A percentile compares a stretch with the other conserved stretches of the same genome.
Conservation (phyloP, 2,329 filamentous ascomycete species). For the Colletotrichum kahawae region DNA sequence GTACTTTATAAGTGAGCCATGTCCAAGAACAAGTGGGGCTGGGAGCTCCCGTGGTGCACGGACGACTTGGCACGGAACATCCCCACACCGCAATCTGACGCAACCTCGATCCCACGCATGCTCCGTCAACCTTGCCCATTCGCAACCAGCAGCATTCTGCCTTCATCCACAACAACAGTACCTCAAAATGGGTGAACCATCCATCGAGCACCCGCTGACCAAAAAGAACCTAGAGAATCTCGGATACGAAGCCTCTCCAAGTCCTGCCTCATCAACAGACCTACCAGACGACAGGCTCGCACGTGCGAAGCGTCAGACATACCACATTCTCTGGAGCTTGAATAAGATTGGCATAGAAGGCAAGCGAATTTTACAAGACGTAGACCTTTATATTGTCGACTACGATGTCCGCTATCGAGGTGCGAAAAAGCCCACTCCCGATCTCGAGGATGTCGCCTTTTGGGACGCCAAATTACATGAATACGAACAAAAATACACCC, state of each 20-base stretch:
- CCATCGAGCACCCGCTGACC: background rate
- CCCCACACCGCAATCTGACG: background rate
- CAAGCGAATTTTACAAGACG: background rate
- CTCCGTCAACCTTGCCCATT: background rate
- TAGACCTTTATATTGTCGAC: background rate
- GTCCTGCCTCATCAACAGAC: background rate
- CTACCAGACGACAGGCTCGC: background rate
- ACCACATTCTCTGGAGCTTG: background rate
- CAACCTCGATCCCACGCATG: background rate
- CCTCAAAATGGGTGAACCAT: background rate
- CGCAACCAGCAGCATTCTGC: background rate
- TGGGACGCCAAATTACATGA: no score
- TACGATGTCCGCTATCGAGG: background rate
- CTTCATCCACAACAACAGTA: background rate
- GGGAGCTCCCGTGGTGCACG: background rate
- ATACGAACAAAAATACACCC: background rate
- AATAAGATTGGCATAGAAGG: background rate
- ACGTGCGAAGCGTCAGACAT: background rate
- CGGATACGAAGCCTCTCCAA: background rate
- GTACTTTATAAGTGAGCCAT: background rate
- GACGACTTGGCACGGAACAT: background rate
- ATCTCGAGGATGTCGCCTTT: background rate
- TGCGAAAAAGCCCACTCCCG: background rate
- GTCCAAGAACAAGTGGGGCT: background rate
- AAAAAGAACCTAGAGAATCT: background rate